Evolutionary conservation across 2,329 filamentous ascomycete species (phyloP).

Genomic region (Fusarium foetens): DNA sequence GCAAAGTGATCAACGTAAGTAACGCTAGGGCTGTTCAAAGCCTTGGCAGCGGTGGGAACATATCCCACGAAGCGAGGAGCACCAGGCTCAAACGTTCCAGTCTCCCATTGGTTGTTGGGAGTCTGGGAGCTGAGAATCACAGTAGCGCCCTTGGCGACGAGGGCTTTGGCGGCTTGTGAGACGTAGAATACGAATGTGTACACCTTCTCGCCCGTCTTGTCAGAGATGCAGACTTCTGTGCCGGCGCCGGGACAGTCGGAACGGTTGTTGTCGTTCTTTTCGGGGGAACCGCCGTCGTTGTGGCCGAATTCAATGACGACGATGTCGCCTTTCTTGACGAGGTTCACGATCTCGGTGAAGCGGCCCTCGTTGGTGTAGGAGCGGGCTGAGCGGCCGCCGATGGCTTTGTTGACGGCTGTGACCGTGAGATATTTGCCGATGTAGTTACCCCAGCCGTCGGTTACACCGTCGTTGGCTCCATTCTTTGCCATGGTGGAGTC

Average conservation of each 20-base stretch:
- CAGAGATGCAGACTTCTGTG: slow-evolving; percentile 59
- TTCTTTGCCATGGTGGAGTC: slow-evolving; percentile 70
- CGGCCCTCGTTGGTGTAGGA: slow-evolving; percentile 74
- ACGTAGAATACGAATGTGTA: slow-evolving; percentile 71
- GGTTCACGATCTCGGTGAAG: slow-evolving; percentile 66
- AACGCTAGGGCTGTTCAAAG: slow-evolving; percentile 54
- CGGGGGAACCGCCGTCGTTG: slow-evolving; percentile 72
- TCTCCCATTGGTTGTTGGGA: slow-evolving; percentile 68
- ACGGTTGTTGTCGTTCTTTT: slow-evolving; percentile 67
- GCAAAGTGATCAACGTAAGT: slow-evolving; percentile 70
- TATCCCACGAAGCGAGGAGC: slow-evolving; percentile 67
- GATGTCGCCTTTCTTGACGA: slow-evolving; percentile 68
- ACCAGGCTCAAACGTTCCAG: slow-evolving; percentile 59
- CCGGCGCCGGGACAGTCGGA: slow-evolving; percentile 67
- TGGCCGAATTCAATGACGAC: slow-evolving; percentile 79
- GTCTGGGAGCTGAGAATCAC: slow-evolving; percentile 69
- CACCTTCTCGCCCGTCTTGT: slow-evolving; percentile 58
- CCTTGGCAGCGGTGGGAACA: slow-evolving; percentile 53
- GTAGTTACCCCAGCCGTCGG: slow-evolving; percentile 71
- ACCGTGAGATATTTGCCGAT: slow-evolving; percentile 59
- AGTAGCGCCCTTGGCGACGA: slow-evolving; percentile 66
- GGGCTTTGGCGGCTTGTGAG: slow-evolving; percentile 63
- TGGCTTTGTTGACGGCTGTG: slow-evolving; percentile 69
- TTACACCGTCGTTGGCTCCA: slow-evolving; percentile 53
- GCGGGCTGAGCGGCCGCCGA: slow-evolving; percentile 72